Evolutionary conservation across 2,329 filamentous ascomycete genomes (phyloP), one percentile per base, ranked within the genome.

Genomic region (Fusarium praegraminearum): DNA sequence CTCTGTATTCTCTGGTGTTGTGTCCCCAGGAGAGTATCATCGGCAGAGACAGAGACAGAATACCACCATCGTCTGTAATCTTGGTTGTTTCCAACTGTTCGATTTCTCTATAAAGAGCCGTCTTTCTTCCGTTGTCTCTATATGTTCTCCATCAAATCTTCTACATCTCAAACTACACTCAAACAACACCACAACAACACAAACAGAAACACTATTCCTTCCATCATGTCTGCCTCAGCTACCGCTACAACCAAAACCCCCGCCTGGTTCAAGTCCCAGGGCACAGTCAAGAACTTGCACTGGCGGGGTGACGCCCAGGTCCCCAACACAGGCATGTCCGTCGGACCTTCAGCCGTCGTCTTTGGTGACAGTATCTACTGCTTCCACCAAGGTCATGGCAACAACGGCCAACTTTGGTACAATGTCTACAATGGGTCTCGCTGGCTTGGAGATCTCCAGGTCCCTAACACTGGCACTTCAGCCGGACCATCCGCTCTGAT

Each of bases 331-430:
- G 28, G 44, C 13, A 30, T 46, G 2, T 46, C 44, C 1, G 44
- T 30, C 4, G 44, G 44, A 11, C 44, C 44, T 2, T 46, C 44
- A 2, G 44, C 44, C 3, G 28, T 46, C 12, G 44, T 46, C 44
- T 46, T 20, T n/a, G 8, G 20, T 15, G 28, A 30, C n/a, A 46
- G 15, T 1, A 16, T 46, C 5, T 46, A 30, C 4, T 46, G 44
- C 13, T 46, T 46, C n/a, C 44, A 46, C 8, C 44, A 46, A 8
- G 44, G 44, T 8, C 3, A 9, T 4, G 3, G 44, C 5, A 32
- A 46, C 28, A 46, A 20, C 13, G 44, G 44, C 18, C 26, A 46
- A n/a, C n/a, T 46, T 9, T 46, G 44, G 44, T 46, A 22, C 44
- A 46, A 46, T 13, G 44, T 46, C 28, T 46, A 46, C 6, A n/a